A percentile compares a stretch with the other conserved stretches of the same genome.
These are phyloP conservation scores for Taxawa tesnikishii DNA, from an alignment of 2,329 filamentous ascomycete species.

Conservation along the genomic window DNA sequence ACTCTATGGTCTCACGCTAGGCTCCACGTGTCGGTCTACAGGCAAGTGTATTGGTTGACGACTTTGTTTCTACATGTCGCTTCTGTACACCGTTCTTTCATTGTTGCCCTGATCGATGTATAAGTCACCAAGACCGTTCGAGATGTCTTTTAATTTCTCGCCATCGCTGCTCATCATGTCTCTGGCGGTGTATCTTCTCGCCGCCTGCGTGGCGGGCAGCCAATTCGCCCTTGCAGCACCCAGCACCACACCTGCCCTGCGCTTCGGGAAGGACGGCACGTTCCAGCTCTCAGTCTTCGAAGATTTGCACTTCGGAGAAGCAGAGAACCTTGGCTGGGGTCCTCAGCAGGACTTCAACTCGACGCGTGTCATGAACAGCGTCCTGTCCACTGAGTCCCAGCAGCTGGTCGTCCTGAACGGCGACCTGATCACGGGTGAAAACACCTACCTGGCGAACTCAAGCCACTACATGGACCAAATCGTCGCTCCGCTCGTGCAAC, in stretches of 20 bases:
- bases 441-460: slow-evolving; percentile 42
- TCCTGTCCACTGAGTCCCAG: slow-evolving; percentile 45
- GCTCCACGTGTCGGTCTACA: no score
- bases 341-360: slow-evolving; percentile 46
- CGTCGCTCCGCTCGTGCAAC: slow-evolving; percentile 44
- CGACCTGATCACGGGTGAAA: slow-evolving; percentile 59
- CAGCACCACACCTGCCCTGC: slow-evolving; percentile 9
- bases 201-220: no score
- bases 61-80: no score
- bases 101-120: no score
- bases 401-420: slow-evolving; percentile 58
- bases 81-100: no score
- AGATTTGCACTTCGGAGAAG: slow-evolving; percentile 62
- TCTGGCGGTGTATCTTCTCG: no score
- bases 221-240: no score
- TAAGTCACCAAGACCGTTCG: no score
- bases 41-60: no score
- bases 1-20: no score
- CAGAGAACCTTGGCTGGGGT: slow-evolving; percentile 31
- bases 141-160: no score
- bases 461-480: slow-evolving; percentile 48
- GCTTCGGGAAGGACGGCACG: slow-evolving; percentile 20
- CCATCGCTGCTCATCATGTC: no score
- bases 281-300: slow-evolving; percentile 49
- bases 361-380: slow-evolving; percentile 41